Evolutionary conservation across 164 flowering plant species (phyloP), one percentile per base, ranked within the genome.

Genomic region (Aristolochia californica): DNA sequence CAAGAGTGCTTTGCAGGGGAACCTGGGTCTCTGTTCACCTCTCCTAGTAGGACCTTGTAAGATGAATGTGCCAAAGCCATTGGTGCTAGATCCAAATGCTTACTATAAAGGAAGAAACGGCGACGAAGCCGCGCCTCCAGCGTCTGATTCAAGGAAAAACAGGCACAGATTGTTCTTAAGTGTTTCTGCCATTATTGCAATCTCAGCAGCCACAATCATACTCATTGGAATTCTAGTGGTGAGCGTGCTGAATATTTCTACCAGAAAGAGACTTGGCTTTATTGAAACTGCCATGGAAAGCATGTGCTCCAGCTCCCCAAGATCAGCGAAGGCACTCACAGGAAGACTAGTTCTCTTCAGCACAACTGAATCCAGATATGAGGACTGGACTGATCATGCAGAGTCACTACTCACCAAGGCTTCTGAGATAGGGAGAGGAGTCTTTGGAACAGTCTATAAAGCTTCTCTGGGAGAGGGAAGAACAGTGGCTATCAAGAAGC

Each of bases 1-100:
- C 54, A 71, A 69, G 61, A 83, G 83, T 63, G 67, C 95, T 22
- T 53, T 93, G 48, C 73, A 82, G 54, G 99, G 97, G 16, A 93
- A 93, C 66, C 61, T 80, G n/a, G 99, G 99, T 10, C 70, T 93
- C n/a, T 93, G 99, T 59, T 89, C 99, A 5, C 96, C 97, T 4
- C 68, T 85, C 66, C 59, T 93, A 68, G 80, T 75, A 43, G 93
- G 88, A 40, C 97, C 96, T 0, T 93, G 99, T 53, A 81, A 69
- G 64, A 70, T 89, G 84, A 77, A 93, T 65, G 87, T 79, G 24
- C 78, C 85, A 18, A 93, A 93, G 76, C 99, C 99, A 11, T 65
- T 93, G 24, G 88, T 89, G 16, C 81, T 93, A 52, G 77, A 89
- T 59, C 99, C 99, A 4, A 24, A 72, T 60, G 81, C 80, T 16